phyloP scores from a whole-genome alignment of 805 yeast species.

The Candida montana region DNA sequence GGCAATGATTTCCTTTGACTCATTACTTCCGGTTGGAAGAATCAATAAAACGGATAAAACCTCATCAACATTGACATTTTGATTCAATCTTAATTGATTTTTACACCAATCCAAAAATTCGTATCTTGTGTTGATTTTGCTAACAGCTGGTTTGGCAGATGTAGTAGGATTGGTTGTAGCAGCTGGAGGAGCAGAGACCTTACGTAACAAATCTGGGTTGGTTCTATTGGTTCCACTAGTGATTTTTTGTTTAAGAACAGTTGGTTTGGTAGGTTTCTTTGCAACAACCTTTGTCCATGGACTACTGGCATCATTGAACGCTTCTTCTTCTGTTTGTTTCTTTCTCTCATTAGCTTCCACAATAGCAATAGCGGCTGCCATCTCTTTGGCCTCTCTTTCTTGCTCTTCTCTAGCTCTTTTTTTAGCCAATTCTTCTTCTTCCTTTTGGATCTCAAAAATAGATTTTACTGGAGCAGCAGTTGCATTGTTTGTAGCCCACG shows the following conservation, averaged over 20 bases:
- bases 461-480: conserved; percentile 33
- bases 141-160: conserved; percentile 16
- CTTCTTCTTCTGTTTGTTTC: conserved; percentile 6
- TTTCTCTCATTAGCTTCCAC: conserved; percentile 11
- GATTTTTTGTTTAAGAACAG: conserved; percentile 7
- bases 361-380: conserved; percentile 22
- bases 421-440: conserved; percentile 37
- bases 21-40: conserved; percentile 61
- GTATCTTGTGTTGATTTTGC: conserved; percentile 37
- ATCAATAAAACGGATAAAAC: conserved; percentile 74
- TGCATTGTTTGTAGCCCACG: conserved; percentile 3
- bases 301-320: conserved; percentile 12
- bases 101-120: conserved; percentile 74
- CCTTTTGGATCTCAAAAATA: conserved; percentile 57
- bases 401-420: neutral
- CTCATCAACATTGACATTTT: conserved; percentile 72
- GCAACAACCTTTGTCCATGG: conserved; percentile 38
- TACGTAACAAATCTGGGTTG: conserved; percentile 32
- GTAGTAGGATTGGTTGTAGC: conserved; percentile 7
- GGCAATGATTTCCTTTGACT: conserved; percentile 79
- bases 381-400: conserved; percentile 7
- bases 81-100: conserved; percentile 58
- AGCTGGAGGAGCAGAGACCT: conserved; percentile 28
- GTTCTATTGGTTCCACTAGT: conserved; percentile 15
- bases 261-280: conserved; percentile 16